Evolutionary conservation across 441 rosid genomes (phyloP), one percentile per base, ranked within the genome.

Genomic region (Euphorbia corollata): DNA sequence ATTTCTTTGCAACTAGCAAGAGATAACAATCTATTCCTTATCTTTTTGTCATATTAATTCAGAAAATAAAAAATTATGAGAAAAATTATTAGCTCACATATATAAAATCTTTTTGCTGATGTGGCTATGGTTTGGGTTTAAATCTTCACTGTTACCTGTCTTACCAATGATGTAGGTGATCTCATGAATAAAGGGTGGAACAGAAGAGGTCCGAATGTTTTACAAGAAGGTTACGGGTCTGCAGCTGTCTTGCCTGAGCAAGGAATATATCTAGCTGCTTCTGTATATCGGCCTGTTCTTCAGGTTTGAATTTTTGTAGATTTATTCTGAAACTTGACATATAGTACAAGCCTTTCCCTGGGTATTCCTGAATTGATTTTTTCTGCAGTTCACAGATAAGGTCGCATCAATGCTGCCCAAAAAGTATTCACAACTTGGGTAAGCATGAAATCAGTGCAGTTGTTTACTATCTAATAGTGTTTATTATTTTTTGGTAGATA

Each of bases 141-240:
- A 36, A 60, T 74, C 45, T 55, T 24, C 15, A 68, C 70, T 24
- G 18, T 32, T 58, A 12, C 19, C 16, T 62, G 27, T n/a, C 24
- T 48, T 36, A 18, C 65, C 18, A 53, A 66, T 73, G 58, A 27
- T 69, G 58, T 78, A 92, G 98, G 93, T 76, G 96, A 89, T 80
- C 87, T 90, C 73, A 80, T 88, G 76, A 91, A 90, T 69, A 93
- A 85, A 85, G 97, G 98, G 65, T 94, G 99, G 99, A 89, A 73
- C 74, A 85, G 84, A 83, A 94, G 80, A 80, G 86, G 88, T 71
- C 70, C 96, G 59, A 86, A 84, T 85, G 88, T 83, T 43, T 77
- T 79, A 64, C 94, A 91, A 79, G 97, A 94, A 88, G 97, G 97
- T 74, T 94, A 91, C 78, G 99, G 99, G 22, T 88, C 98, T 81